Evolutionary conservation across 371 early-diverging fungal genomes (phyloP).

Genomic region (Rhizopus microsporus): DNA sequence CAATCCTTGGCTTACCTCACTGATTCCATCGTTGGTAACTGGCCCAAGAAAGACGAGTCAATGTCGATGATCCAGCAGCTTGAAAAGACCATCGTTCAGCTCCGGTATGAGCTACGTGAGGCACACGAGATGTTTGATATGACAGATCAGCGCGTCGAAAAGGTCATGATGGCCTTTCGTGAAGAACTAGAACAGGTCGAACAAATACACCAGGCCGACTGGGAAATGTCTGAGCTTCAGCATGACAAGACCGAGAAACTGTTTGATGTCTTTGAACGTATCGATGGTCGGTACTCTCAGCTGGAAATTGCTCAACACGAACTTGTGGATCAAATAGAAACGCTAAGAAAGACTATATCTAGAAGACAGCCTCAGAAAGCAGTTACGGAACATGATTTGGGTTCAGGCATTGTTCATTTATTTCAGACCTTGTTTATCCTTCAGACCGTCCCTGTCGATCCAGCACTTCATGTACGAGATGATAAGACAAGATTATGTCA

Average conservation of each 20-base stretch:
- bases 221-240: constrained; percentile 44
- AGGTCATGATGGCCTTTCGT: constrained; percentile 56
- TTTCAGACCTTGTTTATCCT: constrained; percentile 35
- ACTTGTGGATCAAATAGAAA: constrained; percentile 36
- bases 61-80: constrained; percentile 14
- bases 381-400: constrained; percentile 11
- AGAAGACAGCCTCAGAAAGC: constrained; percentile 1
- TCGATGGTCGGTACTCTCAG: constrained; percentile 41
- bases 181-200: constrained; percentile 57
- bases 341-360: constrained; percentile 22
- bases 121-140: constrained; percentile 61
- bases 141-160: constrained; percentile 55
- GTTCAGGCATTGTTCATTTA: constrained; percentile 22
- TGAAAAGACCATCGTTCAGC: constrained; percentile 33
- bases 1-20: constrained; percentile 54
- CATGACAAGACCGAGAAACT: constrained; percentile 43
- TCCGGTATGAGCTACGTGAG: constrained; percentile 55
- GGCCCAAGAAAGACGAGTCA: constrained; percentile 3
- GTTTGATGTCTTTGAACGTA: constrained; percentile 51
- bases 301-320: constrained; percentile 42
- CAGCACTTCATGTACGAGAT: constrained; percentile 26
- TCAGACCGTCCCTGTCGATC: constrained; percentile 33
- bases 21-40: constrained; percentile 40
- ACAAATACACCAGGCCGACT: constrained; percentile 44
- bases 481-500: constrained; percentile 30